Base-by-base conservation (phyloP, 768 basidiomycete species). In the Favolaschia claudopus region DNA sequence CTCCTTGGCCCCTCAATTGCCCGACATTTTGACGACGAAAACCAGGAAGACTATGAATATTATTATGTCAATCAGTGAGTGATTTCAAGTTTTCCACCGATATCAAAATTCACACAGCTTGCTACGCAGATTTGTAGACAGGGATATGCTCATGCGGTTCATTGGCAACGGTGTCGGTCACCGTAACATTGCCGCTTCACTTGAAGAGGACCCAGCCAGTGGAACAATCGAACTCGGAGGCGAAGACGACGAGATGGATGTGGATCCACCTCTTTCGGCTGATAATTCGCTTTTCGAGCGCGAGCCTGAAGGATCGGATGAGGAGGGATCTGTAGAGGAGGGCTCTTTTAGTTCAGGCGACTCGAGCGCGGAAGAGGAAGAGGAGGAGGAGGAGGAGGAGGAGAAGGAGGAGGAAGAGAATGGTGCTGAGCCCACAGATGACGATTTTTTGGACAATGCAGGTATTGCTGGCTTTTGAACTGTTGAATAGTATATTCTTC, bases 141-240 rank as follows among this genome's bases (percentile, higher is more conserved):
- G 74, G 4, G 78, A 80, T 36, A 81, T 76, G 77, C 58, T 76
- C 15, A 72, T 76, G 69, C 67, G 72, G 10, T 76, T 66, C 52
- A 48, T 61, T 15, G 71, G 70, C 5, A 60, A 68, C 7, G 76
- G 70, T 2, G 52, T 76, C 29, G 76, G 77, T 19, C 73, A 77
- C 36, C 37, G 29, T 3, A 27, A 13, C 17, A 17, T n/a, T 36
- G 14, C 9, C 28, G 14, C 12, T 14, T 27, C 9, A n/a, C 8
- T 15, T 31, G n/a, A n/a, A 2, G 20, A 8, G 13, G 24, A 31
- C 27, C 12, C 28, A 10, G 13, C 39, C 8, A 14, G 32, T 3
- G 28, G 34, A n/a, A 4, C 37, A 7, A 24, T 5, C n/a, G 38
- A 5, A 3, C 5, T 27, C 5, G 43, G 19, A 22, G 20, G 7